Evolutionary conservation across 2,329 filamentous ascomycete species (phyloP), one percentile per base, ranked within the genome.

Genomic region (Neoscytalidium dimidiatum): DNA sequence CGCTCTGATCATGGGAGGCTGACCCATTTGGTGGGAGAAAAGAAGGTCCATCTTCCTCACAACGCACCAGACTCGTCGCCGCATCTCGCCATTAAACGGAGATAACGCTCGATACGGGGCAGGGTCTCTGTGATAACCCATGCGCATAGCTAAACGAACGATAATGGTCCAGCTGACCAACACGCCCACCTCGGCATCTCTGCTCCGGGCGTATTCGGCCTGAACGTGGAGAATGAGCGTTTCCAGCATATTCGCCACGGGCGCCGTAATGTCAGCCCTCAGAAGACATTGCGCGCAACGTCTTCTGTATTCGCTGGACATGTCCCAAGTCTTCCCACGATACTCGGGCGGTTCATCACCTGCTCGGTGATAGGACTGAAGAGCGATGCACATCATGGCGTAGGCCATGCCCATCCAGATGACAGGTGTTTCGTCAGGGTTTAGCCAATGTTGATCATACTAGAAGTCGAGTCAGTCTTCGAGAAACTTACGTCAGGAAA

Each of bases 391-490:
- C 76, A 94, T 84, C 76, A 94, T 87, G 0, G 90, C 86, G 75
- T 92, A 94, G 13, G 93, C 83, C 67, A 94, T 77, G 1, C 90
- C 92, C 14, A 95, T 78, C 91, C 92, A 95, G 79, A 92, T 90
- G 65, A 92, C 82, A 1, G 88, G 85, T 4, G 90, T 89, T 69
- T 90, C 90, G 14, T 85, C 85, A 0, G 92, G 91, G 70, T 90
- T 87, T 71, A 88, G 80, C 91, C 91, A 94, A 73, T 89, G 85
- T 67, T 81, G 80, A 68, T 88, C 85, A 70, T 89, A 90, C 75
- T 88, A 17, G 11, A 4, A 14, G 5, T 14, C 4, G 23, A 28
- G 46, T 49, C 46, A 49, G 46, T 17, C 23, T 48, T 9, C 6
- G 23, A 46, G 5, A 23, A 3, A 9, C 21, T n/a, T 23, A 26